A percentile compares a stretch with the other conserved stretches of the same genome.
Conservation (phyloP, 345 rosid genomes). For the Camelina sativa region DNA sequence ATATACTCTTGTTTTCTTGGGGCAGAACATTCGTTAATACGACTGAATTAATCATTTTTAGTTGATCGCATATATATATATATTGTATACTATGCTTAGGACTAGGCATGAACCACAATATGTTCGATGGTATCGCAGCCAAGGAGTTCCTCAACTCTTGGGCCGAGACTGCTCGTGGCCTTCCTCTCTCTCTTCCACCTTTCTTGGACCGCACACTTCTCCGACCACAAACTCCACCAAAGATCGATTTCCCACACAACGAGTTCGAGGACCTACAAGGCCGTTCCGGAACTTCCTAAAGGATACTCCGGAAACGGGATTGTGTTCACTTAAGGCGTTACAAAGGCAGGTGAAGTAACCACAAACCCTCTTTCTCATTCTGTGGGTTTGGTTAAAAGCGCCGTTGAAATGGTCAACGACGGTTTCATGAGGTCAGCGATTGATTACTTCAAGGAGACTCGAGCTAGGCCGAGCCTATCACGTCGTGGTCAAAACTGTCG, state of each 20-base stretch:
- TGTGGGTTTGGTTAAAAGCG: constrained; percentile 60
- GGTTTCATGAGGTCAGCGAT: constrained; percentile 85
- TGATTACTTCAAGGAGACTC: constrained; percentile 80
- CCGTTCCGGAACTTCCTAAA: constrained; percentile 61
- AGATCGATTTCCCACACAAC: constrained; percentile 59
- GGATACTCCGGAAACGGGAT: constrained; percentile 83
- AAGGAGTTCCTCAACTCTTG: constrained; percentile 91
- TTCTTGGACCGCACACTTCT: constrained; percentile 64
- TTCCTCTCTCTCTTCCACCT: constrained; percentile 69
- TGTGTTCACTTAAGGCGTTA: constrained; percentile 63
- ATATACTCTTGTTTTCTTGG: neutral
- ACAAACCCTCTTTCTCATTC: constrained; percentile 57
- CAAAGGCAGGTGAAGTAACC: constrained; percentile 69
- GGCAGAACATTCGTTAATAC: neutral
- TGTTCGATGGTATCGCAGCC: constrained; percentile 82
- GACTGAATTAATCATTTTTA: neutral
- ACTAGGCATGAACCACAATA: constrained; percentile 77
- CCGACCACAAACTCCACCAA: constrained; percentile 60
- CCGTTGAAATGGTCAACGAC: constrained; percentile 67
- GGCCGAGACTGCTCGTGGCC: constrained; percentile 79
- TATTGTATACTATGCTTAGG: constrained; percentile 45
- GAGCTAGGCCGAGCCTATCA: constrained; percentile 82
- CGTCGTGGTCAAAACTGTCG: constrained; percentile 84
- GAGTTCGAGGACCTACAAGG: constrained; percentile 79
- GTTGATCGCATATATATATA: constrained; percentile 8